These are phyloP conservation scores for Globisporangium spiculum DNA, from an alignment of 352 stramenopile species.

Conservation along the genomic window DNA sequence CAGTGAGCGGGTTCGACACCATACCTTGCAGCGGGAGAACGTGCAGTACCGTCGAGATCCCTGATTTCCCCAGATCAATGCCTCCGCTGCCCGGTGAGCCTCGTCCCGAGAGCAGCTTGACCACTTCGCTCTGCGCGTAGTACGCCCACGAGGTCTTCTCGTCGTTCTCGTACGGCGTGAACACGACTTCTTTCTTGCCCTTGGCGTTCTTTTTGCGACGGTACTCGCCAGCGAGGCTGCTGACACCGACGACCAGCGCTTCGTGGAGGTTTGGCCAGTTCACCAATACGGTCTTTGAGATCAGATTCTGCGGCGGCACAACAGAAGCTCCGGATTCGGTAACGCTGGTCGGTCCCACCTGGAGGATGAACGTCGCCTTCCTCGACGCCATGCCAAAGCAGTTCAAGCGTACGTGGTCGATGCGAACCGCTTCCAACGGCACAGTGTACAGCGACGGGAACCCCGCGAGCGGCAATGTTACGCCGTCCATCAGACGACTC, in stretches of 20 bases:
- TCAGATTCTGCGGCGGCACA: constrained; percentile 32
- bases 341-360: constrained; percentile 35
- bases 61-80: constrained; percentile 89
- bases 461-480: constrained; percentile 67
- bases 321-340: constrained; percentile 22
- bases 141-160: constrained; percentile 68
- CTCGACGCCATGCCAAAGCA: constrained; percentile 92
- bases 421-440: constrained; percentile 44
- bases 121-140: constrained; percentile 62
- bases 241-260: constrained; percentile 85
- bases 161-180: constrained; percentile 40
- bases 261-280: constrained; percentile 99
- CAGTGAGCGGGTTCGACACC: constrained; percentile 92
- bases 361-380: constrained; percentile 75
- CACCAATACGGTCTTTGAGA: constrained; percentile 86
- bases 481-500: constrained; percentile 68
- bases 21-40: constrained; percentile 92
- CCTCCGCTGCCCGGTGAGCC: constrained; percentile 87
- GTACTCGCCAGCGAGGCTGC: constrained; percentile 57
- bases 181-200: constrained; percentile 29
- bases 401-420: constrained; percentile 87
- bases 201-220: constrained; percentile 29
- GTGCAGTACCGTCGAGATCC: constrained; percentile 65
- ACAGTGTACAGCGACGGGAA: constrained; percentile 78
- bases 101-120: constrained; percentile 70